Base-by-base conservation (phyloP, 1,284 basidiomycete genomes). In the Flammula alnicola region DNA sequence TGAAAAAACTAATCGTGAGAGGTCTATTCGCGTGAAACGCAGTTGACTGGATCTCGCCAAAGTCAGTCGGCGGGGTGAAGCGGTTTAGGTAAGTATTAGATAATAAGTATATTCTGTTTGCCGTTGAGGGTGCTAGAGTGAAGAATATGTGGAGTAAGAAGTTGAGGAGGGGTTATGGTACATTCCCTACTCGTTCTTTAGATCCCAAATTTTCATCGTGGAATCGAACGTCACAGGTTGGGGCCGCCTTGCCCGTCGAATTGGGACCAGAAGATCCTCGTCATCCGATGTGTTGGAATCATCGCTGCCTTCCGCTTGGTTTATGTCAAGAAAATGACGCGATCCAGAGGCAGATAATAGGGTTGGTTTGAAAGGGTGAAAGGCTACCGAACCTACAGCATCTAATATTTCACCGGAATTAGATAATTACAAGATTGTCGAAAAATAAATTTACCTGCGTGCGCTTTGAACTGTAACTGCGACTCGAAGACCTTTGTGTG, bases 301-400 rank as follows among this genome's bases (percentile, higher is more conserved):
- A 3, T 55, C 52, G 14, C 51, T n/a, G n/a, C n/a, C 47, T 16
- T 45, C 44, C 3, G 52, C 51, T 39, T 59, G 55, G 6, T 62
- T 54, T 0, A n/a, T n/a, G n/a, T 60, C 56, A 9, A 65, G 56
- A 51, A 88, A 88, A 62, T 86, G 80, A 23, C 87, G 72, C n/a
- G 87, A 86, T 7, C 87, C 88, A 1, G 85, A 84, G 2, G 75
- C 74, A 0, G 85, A 83, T 12, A 86, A 60, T 5, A 88, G 52
- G 4, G 70, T 35, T 0, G 85, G 66, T 11, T 71, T 68, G 11
- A 75, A 61, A 0, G 87, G 84, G 55, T 88, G 84, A 55, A 90
- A 87, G 0, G 74, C 65, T 0, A 84, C 79, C 2, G 81, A 79
- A 1, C 84, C 82, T 11, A 88, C 62, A 4, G 84, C 74, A 61